phyloP scores from a whole-genome alignment of 2,329 filamentous ascomycete species.

The Neonectria faginata region DNA sequence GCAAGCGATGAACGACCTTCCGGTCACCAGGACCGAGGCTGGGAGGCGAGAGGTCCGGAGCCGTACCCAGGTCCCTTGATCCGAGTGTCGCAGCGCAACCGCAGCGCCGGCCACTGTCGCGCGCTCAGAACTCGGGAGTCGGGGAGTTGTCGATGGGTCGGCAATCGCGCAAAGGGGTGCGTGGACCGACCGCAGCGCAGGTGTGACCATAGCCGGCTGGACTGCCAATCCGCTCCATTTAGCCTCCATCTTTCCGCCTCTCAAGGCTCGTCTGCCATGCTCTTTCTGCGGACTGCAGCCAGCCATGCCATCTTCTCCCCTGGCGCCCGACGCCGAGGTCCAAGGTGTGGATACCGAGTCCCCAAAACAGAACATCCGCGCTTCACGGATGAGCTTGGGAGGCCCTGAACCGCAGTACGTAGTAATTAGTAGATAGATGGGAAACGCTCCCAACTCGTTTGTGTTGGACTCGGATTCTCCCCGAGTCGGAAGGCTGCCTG shows the following conservation, averaged over 20 bases:
- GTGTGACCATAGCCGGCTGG: constrained; percentile 40
- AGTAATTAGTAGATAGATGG: not conserved
- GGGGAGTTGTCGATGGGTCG: constrained; percentile 2
- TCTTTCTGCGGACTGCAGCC: constrained; percentile 5
- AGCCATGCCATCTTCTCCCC: constrained; percentile 11
- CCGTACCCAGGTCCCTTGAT: constrained; percentile 41
- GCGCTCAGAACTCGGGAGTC: constrained; percentile 5
- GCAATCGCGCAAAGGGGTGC: constrained; percentile 17
- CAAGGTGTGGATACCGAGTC: constrained; percentile 26
- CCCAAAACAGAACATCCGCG: constrained; percentile 24
- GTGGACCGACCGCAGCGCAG: constrained; percentile 8
- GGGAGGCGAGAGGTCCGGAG: constrained; percentile 12
- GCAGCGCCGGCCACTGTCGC: constrained; percentile 9
- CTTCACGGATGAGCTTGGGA: not conserved
- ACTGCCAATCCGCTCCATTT: constrained; percentile 19
- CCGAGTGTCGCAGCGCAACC: constrained; percentile 32
- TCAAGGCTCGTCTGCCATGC: constrained; percentile 9
- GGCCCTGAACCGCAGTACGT: not conserved
- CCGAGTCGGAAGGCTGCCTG: not conserved
- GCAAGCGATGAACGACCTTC: constrained; percentile 13
- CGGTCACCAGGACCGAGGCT: constrained; percentile 44
- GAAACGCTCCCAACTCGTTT: not conserved
- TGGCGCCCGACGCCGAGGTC: constrained; percentile 35
- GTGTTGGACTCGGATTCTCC: not conserved
- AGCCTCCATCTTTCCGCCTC: constrained; percentile 39